Evolutionary conservation across 1,139 yeast genomes (phyloP), one percentile per base, ranked within the genome.

Genomic region (Blastobotrys malaysiensis): DNA sequence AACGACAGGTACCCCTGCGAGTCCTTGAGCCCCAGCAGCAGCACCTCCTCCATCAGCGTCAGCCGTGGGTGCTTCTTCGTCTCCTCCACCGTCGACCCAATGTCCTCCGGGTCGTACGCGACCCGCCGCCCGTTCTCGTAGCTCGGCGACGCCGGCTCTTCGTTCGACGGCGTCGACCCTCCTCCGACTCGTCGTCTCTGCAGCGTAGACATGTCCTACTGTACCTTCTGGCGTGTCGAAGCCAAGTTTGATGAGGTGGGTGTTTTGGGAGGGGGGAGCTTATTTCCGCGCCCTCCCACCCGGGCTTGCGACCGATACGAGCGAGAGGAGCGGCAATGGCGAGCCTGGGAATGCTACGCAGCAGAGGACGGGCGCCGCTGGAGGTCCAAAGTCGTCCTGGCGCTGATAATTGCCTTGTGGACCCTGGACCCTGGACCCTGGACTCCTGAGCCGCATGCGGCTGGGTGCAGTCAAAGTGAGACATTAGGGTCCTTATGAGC

Each of bases 31-130:
- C 99, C 99, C 74, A 93, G 81, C 60, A 93, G 77, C 58, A 93
- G 74, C 9, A 93, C 97, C 70, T 93, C 99, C 71, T 93, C 99
- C 97, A 93, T 90, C 62, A 93, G 74, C 1, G 99, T 95, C 63
- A 93, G 77, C 51, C 82, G 75, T 1, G 99, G 98, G 57, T 77
- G 69, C 57, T 71, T 73, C 31, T 69, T 70, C 53, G 77, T 81
- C 58, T 81, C 83, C 44, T 69, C 70, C 43, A 74, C 75, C 55
- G 76, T 78, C 51, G 73, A 75, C 53, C 73, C 76, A 55, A 83
- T 75, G 67, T 86, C 95, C 45, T 80, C 77, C 43, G 95, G 90
- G 69, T 91, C 98, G 65, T 83, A 86, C 13, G 95, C 98, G 55
- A 91, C 80, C 67, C 84, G 85, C 66, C 81, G 87, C 58, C 73